Evolutionary conservation across 257 asterid genomes (phyloP).

Genomic region (Leptodermis oblonga): DNA sequence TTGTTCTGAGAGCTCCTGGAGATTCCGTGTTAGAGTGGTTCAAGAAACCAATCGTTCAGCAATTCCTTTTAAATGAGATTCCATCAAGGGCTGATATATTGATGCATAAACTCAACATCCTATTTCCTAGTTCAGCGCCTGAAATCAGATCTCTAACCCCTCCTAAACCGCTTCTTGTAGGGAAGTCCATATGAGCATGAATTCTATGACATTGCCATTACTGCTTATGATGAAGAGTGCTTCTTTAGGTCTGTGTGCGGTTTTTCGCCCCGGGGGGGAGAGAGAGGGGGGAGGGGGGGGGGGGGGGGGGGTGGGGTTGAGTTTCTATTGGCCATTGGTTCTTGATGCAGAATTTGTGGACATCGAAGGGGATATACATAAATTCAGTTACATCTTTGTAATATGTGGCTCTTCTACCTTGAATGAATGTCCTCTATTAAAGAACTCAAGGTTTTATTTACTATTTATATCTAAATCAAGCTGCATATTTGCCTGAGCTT

Average conservation of each 20-base stretch:
- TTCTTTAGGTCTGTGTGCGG: no score
- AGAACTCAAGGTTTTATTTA: no score
- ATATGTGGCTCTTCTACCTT: constrained; percentile 49
- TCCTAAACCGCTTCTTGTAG: constrained; percentile 64
- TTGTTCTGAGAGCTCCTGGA: constrained; percentile 94
- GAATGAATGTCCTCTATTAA: constrained; percentile 52
- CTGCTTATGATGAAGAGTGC: constrained; percentile 72
- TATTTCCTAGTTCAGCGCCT: constrained; percentile 95
- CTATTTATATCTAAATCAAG: constrained; percentile 52
- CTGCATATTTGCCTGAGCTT: constrained; percentile 57
- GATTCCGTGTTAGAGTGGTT: constrained; percentile 92
- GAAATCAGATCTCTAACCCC: constrained; percentile 89
- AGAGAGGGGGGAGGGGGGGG: constrained; percentile 60
- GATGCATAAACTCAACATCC: constrained; percentile 88
- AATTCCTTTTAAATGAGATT: constrained; percentile 87
- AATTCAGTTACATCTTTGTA: constrained; percentile 58
- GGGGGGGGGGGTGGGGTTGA: constrained; percentile 52
- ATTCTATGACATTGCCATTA: constrained; percentile 46
- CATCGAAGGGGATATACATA: constrained; percentile 50
- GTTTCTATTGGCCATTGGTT: constrained; percentile 50
- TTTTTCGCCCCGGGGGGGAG: no score
- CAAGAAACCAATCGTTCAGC: constrained; percentile 95
- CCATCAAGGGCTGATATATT: constrained; percentile 93
- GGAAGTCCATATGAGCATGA: constrained; percentile 42
- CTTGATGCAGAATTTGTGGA: constrained; percentile 57